Percentiles rank a stretch among this genome's conserved stretches.
phyloP scores from a whole-genome alignment of 208 protist genomes.

The Kentomonas sorsogonicus region DNA sequence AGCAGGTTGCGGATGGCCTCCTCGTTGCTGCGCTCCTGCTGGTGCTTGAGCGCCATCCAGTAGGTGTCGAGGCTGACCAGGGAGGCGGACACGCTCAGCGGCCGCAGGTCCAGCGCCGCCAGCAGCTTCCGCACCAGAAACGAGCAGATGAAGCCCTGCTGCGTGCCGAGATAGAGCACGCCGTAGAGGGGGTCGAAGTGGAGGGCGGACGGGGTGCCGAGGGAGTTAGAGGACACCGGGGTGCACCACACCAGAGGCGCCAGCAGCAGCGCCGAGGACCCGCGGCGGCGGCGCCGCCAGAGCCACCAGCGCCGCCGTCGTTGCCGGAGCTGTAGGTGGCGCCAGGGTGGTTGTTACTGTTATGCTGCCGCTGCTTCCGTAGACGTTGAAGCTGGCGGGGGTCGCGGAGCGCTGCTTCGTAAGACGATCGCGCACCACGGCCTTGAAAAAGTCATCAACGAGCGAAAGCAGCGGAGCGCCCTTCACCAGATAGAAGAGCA shows the following conservation, averaged over 20 bases:
- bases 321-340: no score
- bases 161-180: constrained; percentile 67
- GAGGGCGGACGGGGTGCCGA: constrained; percentile 37
- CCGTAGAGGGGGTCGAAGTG: constrained; percentile 55
- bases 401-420: no score
- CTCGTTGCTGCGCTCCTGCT: constrained; percentile 15
- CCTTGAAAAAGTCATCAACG: constrained; percentile 50
- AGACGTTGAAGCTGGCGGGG: no score
- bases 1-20: no score
- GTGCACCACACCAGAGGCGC: no score
- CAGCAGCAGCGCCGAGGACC: no score
- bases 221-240: constrained; percentile 17
- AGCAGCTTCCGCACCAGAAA: constrained; percentile 69
- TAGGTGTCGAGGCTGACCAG: constrained; percentile 26
- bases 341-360: no score
- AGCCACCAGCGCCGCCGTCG: no score
- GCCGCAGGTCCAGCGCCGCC: constrained; percentile 49
- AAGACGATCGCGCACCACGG: constrained; percentile 23
- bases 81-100: constrained; percentile 25
- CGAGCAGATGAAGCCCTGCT: constrained; percentile 55
- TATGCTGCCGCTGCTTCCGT: no score
- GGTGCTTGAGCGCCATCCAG: constrained; percentile 23
- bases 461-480: constrained; percentile 44
- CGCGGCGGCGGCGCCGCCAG: no score
- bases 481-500: constrained; percentile 64